Evolutionary conservation across 805 yeast species (phyloP), one percentile per base, ranked within the genome.

Genomic region (Starmerella gropengiesseri): DNA sequence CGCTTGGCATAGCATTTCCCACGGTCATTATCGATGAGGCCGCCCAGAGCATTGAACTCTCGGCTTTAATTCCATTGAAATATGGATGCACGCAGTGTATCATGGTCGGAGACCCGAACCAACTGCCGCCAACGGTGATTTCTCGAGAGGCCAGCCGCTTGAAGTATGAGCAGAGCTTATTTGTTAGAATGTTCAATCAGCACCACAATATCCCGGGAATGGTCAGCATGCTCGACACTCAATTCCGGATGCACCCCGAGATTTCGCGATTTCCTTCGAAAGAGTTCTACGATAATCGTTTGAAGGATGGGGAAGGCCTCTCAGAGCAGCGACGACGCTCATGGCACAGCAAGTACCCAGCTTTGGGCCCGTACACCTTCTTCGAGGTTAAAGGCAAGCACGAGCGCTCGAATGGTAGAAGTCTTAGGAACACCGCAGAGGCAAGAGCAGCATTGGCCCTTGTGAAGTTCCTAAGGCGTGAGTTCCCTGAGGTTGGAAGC

Each of bases 51-150:
- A 87, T 91, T 30, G 98, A 89, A 58, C 59, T 89, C 27, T 84
- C 95, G 7, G 82, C 94, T 0, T 72, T 91, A 20, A 89, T 89
- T 54, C 98, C 98, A 0, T 66, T 91, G 50, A 69, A 94, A 55
- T 91, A 87, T 59, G 97, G 97, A 1, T 82, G 93, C 54, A 77
- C 71, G 46, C 75, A 77, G 43, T 89, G 97, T 64, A 80, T 91
- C 37, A 81, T 91, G 94, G 98, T 91, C 35, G 98, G 98, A 60
- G 98, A 91, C 65, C 97, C 97, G 2, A 87, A 91, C 59, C 98
- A 91, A 64, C 70, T 91, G 49, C 98, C 98, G 0, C 98, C 98
- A 0, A 89, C 98, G 0, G 97, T 89, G 9, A 63, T 91, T 16
- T 89, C 96, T 0, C 86, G 81, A 53, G 79, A 76, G 12, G 97